Conservation (phyloP, 2,329 filamentous ascomycete genomes). For the Exophiala dermatitidis region DNA sequence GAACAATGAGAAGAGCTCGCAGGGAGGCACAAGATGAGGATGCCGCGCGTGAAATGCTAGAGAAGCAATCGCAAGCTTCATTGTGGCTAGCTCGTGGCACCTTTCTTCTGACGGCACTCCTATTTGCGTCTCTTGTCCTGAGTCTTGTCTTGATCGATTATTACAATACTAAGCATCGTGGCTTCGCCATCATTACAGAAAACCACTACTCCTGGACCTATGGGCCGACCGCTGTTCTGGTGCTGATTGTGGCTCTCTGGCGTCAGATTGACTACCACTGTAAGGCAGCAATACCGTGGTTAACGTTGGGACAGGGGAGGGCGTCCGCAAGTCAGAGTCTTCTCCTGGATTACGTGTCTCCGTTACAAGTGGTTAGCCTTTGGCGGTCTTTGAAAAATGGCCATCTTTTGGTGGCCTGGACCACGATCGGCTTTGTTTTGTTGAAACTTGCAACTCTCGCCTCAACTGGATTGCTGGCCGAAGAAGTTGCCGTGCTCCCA, state of each 20-base stretch:
- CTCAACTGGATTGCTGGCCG: conserved; percentile 30
- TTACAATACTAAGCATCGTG: conserved; percentile 1
- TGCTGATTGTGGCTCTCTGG: conserved; percentile 29
- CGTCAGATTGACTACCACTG: conserved; percentile 30
- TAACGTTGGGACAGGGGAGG: conserved; percentile 23
- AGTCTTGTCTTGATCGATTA: neutral
- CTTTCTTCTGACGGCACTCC: too few relatives aligned
- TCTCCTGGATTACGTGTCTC: conserved; percentile 31
- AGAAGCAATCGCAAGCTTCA: too few relatives aligned
- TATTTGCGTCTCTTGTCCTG: neutral
- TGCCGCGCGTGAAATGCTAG: too few relatives aligned
- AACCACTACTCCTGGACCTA: conserved; percentile 26
- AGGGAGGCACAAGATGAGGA: too few relatives aligned
- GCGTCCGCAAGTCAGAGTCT: conserved; percentile 22
- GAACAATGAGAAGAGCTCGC: too few relatives aligned
- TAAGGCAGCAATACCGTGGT: conserved; percentile 30
- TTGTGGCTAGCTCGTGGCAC: too few relatives aligned
- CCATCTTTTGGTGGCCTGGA: conserved; percentile 26
- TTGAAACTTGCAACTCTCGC: conserved; percentile 27
- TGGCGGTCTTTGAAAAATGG: conserved; percentile 26
- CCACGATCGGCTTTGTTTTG: conserved; percentile 27
- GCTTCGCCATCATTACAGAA: conserved; percentile 10
- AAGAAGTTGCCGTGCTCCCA: too few relatives aligned
- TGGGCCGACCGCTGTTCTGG: conserved; percentile 27
- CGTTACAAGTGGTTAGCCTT: conserved; percentile 26